Conservation (phyloP, 1,284 basidiomycete species). For the Ustilago tritici region DNA sequence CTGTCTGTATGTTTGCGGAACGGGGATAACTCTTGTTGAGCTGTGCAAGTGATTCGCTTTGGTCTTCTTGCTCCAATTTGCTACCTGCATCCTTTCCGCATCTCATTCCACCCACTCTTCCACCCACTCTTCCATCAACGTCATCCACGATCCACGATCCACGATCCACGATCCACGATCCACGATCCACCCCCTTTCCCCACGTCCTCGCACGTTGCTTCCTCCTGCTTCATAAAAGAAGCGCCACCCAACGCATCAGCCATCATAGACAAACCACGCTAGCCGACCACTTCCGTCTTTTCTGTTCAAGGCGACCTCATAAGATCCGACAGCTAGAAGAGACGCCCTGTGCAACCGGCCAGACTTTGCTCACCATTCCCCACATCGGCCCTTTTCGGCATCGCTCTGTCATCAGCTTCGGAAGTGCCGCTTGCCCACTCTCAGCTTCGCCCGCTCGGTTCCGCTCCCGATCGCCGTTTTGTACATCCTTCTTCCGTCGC, state of each 20-base stretch:
- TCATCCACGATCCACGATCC: not conserved
- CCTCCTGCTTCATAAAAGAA: not conserved
- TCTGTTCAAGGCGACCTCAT: slow-evolving; percentile 1
- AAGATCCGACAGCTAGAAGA: not conserved
- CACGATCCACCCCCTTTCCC: not conserved
- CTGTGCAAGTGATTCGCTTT: not conserved
- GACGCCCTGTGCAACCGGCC: not conserved
- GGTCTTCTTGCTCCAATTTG: not conserved
- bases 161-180: not conserved
- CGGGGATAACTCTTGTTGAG: not conserved
- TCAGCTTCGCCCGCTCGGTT: not conserved
- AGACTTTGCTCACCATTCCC: not conserved
- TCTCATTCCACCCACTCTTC: not conserved
- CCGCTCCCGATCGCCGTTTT: not conserved
- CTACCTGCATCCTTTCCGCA: slow-evolving; percentile 2
- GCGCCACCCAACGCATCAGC: not conserved
- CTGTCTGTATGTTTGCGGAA: too few relatives aligned
- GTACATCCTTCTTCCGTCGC: not conserved
- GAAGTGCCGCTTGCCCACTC: slow-evolving; percentile 1
- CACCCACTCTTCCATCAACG: not conserved
- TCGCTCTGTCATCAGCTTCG: slow-evolving; percentile 5
- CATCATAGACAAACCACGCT: not conserved
- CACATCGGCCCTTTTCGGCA: not conserved
- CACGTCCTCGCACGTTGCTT: not conserved
- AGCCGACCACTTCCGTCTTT: not conserved